These are phyloP conservation scores for Melaleuca alternifolia DNA, from an alignment of 345 rosid species.

Conservation along the genomic window DNA sequence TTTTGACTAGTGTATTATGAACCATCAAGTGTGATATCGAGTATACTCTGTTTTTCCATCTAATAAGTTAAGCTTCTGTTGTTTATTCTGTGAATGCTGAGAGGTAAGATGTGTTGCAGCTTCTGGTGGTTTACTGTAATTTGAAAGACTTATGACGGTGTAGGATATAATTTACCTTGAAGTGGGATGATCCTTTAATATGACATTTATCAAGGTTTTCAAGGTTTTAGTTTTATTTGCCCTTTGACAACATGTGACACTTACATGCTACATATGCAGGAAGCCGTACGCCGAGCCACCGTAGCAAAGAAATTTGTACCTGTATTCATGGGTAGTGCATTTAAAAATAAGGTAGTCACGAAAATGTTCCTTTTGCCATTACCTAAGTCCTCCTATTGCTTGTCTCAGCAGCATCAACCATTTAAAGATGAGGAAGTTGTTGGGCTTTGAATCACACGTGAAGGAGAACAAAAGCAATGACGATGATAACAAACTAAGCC, in stretches of 20 bases:
- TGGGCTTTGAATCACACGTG: not conserved
- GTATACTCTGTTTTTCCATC: not conserved
- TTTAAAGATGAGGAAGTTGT: not conserved
- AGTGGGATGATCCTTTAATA: not conserved
- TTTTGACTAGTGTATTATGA: not conserved
- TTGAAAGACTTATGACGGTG: not conserved
- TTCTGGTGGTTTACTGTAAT: not conserved
- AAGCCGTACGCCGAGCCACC: slow-evolving; percentile 95
- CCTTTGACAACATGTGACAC: not conserved
- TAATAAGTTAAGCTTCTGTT: not conserved
- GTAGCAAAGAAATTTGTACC: slow-evolving; percentile 83
- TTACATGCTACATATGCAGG: slow-evolving; percentile 24
- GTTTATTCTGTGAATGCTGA: not conserved
- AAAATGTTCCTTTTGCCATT: not conserved
- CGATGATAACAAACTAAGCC: not conserved
- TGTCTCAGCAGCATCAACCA: not conserved
- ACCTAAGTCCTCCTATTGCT: not conserved
- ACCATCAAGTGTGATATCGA: not conserved
- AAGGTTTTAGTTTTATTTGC: not conserved
- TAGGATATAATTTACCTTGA: not conserved
- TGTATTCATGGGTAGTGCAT: slow-evolving; percentile 98
- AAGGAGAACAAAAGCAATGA: not conserved
- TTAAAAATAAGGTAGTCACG: slow-evolving; percentile 80
- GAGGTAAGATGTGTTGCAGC: not conserved
- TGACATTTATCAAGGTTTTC: not conserved